phyloP scores from a whole-genome alignment of 805 yeast genomes.

The Candida ipomoeae region DNA sequence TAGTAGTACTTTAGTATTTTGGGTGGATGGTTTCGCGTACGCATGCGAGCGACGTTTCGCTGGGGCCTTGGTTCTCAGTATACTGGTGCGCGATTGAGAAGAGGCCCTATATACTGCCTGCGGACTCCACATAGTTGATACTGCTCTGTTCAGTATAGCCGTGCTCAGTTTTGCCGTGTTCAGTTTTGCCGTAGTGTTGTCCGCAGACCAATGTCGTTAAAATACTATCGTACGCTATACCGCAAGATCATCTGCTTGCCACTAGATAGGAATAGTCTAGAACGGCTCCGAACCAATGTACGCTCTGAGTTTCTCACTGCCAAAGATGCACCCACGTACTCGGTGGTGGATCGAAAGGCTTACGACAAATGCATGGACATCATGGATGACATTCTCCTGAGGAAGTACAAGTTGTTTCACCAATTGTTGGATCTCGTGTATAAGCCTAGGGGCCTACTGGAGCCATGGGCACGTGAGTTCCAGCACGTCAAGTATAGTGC shows the following conservation, averaged over 20 bases:
- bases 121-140: background rate
- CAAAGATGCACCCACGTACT: slow-evolving; percentile 9
- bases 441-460: slow-evolving; percentile 14
- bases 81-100: background rate
- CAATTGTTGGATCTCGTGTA: slow-evolving; percentile 27
- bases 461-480: slow-evolving; percentile 23
- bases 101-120: background rate
- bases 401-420: slow-evolving; percentile 22
- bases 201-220: background rate
- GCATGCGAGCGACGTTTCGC: background rate
- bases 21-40: background rate
- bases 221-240: slow-evolving; percentile 22
- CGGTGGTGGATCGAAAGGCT: slow-evolving; percentile 13
- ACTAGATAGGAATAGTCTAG: slow-evolving; percentile 18
- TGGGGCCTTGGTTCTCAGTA: background rate
- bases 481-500: slow-evolving; percentile 17
- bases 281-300: slow-evolving; percentile 13
- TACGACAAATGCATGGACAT: slow-evolving; percentile 12
- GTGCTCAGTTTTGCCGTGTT: background rate
- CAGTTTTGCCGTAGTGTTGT: background rate
- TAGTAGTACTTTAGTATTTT: background rate
- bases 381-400: slow-evolving; percentile 25
- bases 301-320: slow-evolving; percentile 11
- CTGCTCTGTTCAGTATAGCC: background rate
- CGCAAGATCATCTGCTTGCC: slow-evolving; percentile 30